These are phyloP conservation scores for Vitis hybrid DNA, from an alignment of 177 flowering plant species.

Conservation along the genomic window DNA sequence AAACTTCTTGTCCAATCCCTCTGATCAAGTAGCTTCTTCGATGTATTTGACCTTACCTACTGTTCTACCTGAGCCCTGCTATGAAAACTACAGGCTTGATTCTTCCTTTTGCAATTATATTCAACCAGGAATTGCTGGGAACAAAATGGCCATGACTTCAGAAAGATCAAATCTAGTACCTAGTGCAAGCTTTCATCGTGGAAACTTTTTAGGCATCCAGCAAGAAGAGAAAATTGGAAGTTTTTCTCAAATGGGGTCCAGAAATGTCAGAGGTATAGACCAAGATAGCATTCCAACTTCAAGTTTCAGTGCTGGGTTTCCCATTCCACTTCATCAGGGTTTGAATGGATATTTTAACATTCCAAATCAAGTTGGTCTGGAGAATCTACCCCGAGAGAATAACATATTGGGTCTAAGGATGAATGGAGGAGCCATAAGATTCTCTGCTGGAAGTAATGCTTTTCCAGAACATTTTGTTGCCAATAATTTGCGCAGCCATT, in stretches of 20 bases:
- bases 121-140: constrained; percentile 12
- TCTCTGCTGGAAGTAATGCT: constrained; percentile 17
- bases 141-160: neutral
- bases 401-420: constrained; percentile 15
- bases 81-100: constrained; percentile 9
- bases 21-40: constrained; percentile 25
- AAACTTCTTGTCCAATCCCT: constrained; percentile 9
- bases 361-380: constrained; percentile 19
- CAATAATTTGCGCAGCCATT: constrained; percentile 13
- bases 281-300: constrained; percentile 12
- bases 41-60: constrained; percentile 29
- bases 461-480: constrained; percentile 12
- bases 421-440: constrained; percentile 26
- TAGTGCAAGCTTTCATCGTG: constrained; percentile 9
- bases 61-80: constrained; percentile 10
- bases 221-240: constrained; percentile 21
- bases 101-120: constrained; percentile 14
- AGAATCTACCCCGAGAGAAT: constrained; percentile 13
- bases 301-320: constrained; percentile 20
- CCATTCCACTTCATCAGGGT: constrained; percentile 25
- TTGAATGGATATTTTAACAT: constrained; percentile 15
- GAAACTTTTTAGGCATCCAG: constrained; percentile 16
- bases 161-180: constrained; percentile 5
- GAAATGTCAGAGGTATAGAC: constrained; percentile 3
- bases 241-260: constrained; percentile 14